These are phyloP conservation scores for Centrapalus pauciflorus DNA, from an alignment of 129 eudicot genomes.

Conservation along the genomic window DNA sequence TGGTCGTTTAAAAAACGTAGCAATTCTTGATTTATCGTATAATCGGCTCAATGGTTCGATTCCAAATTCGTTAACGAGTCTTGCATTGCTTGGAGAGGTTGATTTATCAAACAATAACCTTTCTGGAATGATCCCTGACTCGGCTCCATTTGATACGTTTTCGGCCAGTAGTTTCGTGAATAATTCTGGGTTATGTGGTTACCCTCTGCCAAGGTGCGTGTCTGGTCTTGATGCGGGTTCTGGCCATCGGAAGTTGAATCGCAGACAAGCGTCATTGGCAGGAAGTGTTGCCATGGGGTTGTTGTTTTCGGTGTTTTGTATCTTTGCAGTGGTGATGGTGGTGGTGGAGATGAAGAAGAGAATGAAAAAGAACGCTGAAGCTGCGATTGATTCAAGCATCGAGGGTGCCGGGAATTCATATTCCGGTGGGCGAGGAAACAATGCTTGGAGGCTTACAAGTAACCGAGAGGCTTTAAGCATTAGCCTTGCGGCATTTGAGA, in stretches of 20 bases:
- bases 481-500: slow-evolving; percentile 60
- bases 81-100: slow-evolving; percentile 51
- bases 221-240: not conserved
- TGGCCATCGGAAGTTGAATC: slow-evolving; percentile 35
- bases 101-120: slow-evolving; percentile 63
- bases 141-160: slow-evolving; percentile 66
- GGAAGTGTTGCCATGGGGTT: slow-evolving; percentile 77
- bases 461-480: slow-evolving; percentile 70
- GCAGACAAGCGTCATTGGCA: slow-evolving; percentile 56
- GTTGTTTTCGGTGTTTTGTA: slow-evolving; percentile 60
- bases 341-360: slow-evolving; percentile 50
- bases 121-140: slow-evolving; percentile 58
- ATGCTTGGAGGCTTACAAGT: slow-evolving; percentile 50
- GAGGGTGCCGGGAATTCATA: slow-evolving; percentile 39
- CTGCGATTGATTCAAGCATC: slow-evolving; percentile 44
- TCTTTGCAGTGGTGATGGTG: slow-evolving; percentile 50
- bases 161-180: slow-evolving; percentile 50
- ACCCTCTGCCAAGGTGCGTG: slow-evolving; percentile 46
- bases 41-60: slow-evolving; percentile 55
- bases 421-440: slow-evolving; percentile 30
- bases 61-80: slow-evolving; percentile 50
- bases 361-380: slow-evolving; percentile 47
- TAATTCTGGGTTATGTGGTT: slow-evolving; percentile 67
- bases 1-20: slow-evolving; percentile 51
- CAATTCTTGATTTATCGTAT: slow-evolving; percentile 59